Evolutionary conservation across 1,139 yeast species (phyloP), one percentile per base, ranked within the genome.

Genomic region (Debaryomyces psychrophilus): DNA sequence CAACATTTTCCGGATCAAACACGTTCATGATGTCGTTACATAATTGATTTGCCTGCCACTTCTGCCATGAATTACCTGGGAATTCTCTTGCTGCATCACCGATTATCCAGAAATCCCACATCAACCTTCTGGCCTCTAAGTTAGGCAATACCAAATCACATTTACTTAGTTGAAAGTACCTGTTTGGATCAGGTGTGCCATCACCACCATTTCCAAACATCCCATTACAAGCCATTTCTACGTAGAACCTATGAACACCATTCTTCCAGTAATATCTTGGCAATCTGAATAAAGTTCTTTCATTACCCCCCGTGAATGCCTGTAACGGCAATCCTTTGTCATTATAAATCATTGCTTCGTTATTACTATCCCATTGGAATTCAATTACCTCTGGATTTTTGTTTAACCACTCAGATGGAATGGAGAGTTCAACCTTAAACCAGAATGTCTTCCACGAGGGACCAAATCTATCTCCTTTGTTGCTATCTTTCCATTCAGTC

Each of bases 401-500:
- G 12, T 65, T 57, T 15, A 75, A 55, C 87, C 93, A 87, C 3
- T 72, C 64, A 17, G 71, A 58, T 0, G 96, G 96, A 6, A 92
- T 71, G 26, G 73, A 71, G 51, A 88, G 67, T 22, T 76, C 68
- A 34, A 92, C 71, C 56, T 83, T 80, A 67, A 93, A 90, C 99
- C 99, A 93, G 56, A 90, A 95, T 1, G 97, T 87, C 52, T 93
- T 85, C 99, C 98, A 93, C 12, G 95, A 86, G 2, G 98, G 98
- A 0, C 97, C 97, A 65, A 87, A 90, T n/a, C 75, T 70, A 57
- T 87, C 84, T 25, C 95, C 95, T 55, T 83, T 82, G 26, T 74
- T 70, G 23, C 90, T 83, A 15, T 71, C 68, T 48, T 76, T 71
- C 85, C 90, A 87, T 34, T 77, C 71, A 35, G 73, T 56, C 1